phyloP scores from a whole-genome alignment of 129 eudicot genomes.

The Tagetes patula region DNA sequence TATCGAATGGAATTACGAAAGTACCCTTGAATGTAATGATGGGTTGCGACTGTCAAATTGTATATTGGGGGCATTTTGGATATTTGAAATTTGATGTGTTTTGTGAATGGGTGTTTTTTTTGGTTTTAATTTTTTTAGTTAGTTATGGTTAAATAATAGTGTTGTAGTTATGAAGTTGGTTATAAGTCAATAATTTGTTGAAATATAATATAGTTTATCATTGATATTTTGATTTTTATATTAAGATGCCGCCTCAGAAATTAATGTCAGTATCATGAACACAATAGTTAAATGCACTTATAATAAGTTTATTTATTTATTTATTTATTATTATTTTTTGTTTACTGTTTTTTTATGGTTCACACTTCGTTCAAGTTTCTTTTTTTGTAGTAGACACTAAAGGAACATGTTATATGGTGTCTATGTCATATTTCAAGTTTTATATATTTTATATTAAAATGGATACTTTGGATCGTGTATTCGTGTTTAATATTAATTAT shows the following conservation, averaged over 20 bases:
- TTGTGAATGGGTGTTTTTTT: slow-evolving; percentile 4
- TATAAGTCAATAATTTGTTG: neutral
- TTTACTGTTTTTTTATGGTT: too few species aligned
- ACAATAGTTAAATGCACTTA: neutral
- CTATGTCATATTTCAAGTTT: too few species aligned
- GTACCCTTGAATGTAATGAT: slow-evolving; percentile 28
- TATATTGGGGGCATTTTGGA: slow-evolving; percentile 40
- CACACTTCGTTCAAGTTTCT: too few species aligned
- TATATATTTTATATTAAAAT: too few species aligned
- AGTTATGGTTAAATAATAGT: too few species aligned
- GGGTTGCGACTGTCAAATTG: slow-evolving; percentile 32
- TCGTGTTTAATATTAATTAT: too few species aligned
- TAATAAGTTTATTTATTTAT: too few species aligned
- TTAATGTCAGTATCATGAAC: neutral
- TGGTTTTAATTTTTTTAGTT: neutral
- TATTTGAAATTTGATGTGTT: neutral
- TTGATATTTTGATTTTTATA: neutral
- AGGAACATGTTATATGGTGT: too few species aligned
- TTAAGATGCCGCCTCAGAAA: neutral
- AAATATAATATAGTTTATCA: neutral
- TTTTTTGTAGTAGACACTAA: too few species aligned
- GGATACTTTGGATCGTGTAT: too few species aligned
- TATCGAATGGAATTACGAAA: slow-evolving; percentile 20
- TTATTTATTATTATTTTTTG: too few species aligned
- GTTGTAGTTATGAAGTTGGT: neutral